These are phyloP conservation scores for Rhodotorula sp. DNA, from an alignment of 1,284 basidiomycete genomes.

Conservation along the genomic window DNA sequence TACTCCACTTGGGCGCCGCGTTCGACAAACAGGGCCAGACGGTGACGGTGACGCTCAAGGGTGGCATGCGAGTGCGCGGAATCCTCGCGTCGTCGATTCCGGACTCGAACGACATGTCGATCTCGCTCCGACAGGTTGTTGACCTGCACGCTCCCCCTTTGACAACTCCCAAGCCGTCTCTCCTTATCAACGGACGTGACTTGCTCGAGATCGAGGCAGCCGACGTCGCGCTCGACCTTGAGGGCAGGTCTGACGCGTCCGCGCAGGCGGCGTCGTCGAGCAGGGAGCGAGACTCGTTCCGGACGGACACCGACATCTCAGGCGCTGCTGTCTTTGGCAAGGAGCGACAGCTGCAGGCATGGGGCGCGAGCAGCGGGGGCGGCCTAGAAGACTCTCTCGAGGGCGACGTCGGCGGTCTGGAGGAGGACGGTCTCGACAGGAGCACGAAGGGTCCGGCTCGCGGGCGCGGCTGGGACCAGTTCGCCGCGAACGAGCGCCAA, in stretches of 20 bases:
- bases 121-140: conserved; percentile 63
- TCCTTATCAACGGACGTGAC: conserved; percentile 40
- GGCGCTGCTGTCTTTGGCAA: conserved; percentile 50
- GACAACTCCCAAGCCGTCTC: conserved; percentile 54
- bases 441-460: conserved; percentile 3
- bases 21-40: conserved; percentile 32
- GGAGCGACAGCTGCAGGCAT: conserved; percentile 45
- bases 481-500: conserved; percentile 85
- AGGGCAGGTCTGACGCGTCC: background rate
- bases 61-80: conserved; percentile 66
- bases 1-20: background rate
- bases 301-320: conserved; percentile 84
- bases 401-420: conserved; percentile 57
- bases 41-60: conserved; percentile 65
- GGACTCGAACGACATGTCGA: conserved; percentile 62
- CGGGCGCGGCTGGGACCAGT: conserved; percentile 80
- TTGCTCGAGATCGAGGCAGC: conserved; percentile 34
- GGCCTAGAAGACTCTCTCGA: conserved; percentile 27
- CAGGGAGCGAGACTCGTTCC: conserved; percentile 61
- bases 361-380: conserved; percentile 38
- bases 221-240: conserved; percentile 32
- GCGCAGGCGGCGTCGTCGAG: background rate
- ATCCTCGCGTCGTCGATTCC: conserved; percentile 60
- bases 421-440: conserved; percentile 45
- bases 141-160: conserved; percentile 55